Percentiles rank a stretch among this genome's conserved stretches.
These are phyloP conservation scores for Artemisia argyi DNA, from an alignment of 129 eudicot genomes.

Conservation along the genomic window DNA sequence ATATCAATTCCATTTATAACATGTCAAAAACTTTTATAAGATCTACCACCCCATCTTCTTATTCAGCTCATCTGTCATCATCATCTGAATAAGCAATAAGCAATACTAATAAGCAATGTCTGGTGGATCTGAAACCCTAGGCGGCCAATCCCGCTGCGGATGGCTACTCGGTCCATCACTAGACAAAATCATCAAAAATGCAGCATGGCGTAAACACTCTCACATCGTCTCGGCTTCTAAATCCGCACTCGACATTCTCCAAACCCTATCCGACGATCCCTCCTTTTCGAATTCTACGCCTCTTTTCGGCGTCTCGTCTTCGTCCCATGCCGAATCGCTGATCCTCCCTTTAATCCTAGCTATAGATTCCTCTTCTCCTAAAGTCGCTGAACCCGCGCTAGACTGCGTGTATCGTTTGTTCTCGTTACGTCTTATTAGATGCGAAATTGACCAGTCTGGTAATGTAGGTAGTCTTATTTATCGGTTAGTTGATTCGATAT, in stretches of 20 bases:
- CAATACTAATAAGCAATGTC: conserved; percentile 18
- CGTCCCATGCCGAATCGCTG: conserved; percentile 54
- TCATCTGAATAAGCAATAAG: too few species aligned
- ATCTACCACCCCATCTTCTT: too few species aligned
- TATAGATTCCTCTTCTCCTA: conserved; percentile 65
- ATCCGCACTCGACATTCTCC: conserved; percentile 83
- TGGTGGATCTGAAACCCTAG: conserved; percentile 65
- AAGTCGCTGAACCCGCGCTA: conserved; percentile 88
- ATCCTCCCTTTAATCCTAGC: conserved; percentile 76
- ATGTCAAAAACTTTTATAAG: too few species aligned
- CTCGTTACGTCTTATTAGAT: conserved; percentile 63
- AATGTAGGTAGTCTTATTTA: conserved; percentile 23
- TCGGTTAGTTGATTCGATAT: conserved; percentile 64
- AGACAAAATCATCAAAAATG: conserved; percentile 95
- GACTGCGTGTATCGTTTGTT: conserved; percentile 63
- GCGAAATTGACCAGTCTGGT: conserved; percentile 48
- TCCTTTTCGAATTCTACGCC: conserved; percentile 50
- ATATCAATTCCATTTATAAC: too few species aligned
- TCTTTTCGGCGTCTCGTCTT: conserved; percentile 53
- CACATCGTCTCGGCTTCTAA: conserved; percentile 82
- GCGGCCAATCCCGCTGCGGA: conserved; percentile 92
- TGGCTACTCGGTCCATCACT: conserved; percentile 89
- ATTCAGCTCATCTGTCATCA: too few species aligned
- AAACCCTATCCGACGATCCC: conserved; percentile 49
- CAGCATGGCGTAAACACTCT: conserved; percentile 93